Percentiles rank a stretch among this genome's conserved stretches.
Conservation (phyloP, 306 rosid genomes). For the Lithocarpus polystachyus region DNA sequence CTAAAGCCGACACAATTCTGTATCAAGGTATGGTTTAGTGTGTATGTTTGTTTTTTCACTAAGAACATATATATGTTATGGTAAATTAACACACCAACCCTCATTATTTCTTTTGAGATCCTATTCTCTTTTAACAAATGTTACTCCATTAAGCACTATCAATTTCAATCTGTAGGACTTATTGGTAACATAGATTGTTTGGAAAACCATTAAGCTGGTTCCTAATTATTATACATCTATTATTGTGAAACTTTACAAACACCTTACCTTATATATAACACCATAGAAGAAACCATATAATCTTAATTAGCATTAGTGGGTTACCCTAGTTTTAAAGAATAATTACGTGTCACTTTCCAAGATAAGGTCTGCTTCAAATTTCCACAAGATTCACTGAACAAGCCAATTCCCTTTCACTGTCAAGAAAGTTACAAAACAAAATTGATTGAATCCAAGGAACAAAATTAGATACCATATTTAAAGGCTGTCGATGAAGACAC, state of each 20-base stretch:
- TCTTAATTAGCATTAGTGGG: neutral
- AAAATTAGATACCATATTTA: slow-evolving; percentile 36
- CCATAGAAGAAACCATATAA: neutral
- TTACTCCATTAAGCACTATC: too few species aligned
- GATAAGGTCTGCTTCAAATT: neutral
- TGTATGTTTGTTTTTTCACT: too few species aligned
- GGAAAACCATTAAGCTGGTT: too few species aligned
- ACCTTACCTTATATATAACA: neutral
- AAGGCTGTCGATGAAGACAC: slow-evolving; percentile 37
- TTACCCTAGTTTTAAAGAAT: neutral
- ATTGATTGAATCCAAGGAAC: slow-evolving; percentile 35
- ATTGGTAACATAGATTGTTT: too few species aligned
- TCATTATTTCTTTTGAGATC: too few species aligned
- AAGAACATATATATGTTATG: too few species aligned
- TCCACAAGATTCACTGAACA: slow-evolving; percentile 29
- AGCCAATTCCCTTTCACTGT: slow-evolving; percentile 24
- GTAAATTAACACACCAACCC: too few species aligned
- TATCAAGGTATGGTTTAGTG: too few species aligned
- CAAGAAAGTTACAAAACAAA: slow-evolving; percentile 20
- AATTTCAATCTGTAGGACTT: too few species aligned
- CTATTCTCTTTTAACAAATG: too few species aligned
- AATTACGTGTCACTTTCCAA: neutral
- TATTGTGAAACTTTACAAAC: neutral
- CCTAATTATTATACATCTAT: too few species aligned
- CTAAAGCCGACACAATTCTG: too few species aligned